A percentile compares a stretch with the other conserved stretches of the same genome.
These are phyloP conservation scores for Elongisporangium undulatum DNA, from an alignment of 352 stramenopile species.

Conservation along the genomic window DNA sequence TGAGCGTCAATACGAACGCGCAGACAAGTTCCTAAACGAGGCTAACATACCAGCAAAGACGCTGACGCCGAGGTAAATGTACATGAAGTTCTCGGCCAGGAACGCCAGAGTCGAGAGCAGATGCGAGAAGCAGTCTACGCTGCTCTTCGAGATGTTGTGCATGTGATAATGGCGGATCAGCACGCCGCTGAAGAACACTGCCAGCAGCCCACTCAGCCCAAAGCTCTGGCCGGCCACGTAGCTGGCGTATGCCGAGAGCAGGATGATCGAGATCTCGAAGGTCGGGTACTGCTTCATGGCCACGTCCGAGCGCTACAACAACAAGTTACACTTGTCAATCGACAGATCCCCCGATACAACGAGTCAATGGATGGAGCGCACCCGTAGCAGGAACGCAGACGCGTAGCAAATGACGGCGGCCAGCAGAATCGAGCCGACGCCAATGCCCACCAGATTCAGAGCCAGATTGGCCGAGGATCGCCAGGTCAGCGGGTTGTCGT, in stretches of 20 bases:
- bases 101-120: slow-evolving; percentile 37
- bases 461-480: slow-evolving; percentile 23
- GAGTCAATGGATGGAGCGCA: background rate
- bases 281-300: slow-evolving; percentile 44
- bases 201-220: slow-evolving; percentile 69
- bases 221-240: slow-evolving; percentile 32
- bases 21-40: too few relatives aligned
- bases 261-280: slow-evolving; percentile 68
- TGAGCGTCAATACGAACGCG: too few relatives aligned
- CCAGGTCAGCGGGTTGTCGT: background rate
- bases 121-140: slow-evolving; percentile 29
- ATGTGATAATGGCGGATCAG: slow-evolving; percentile 52
- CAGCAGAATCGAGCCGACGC: slow-evolving; percentile 40
- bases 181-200: slow-evolving; percentile 77
- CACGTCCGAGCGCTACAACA: slow-evolving; percentile 30
- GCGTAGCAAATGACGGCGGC: slow-evolving; percentile 48
- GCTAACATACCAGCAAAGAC: slow-evolving; percentile 24
- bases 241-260: slow-evolving; percentile 36
- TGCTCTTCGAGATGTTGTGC: slow-evolving; percentile 37
- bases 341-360: too few relatives aligned
- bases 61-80: slow-evolving; percentile 43
- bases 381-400: slow-evolving; percentile 45
- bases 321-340: too few relatives aligned
- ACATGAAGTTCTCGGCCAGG: slow-evolving; percentile 47
- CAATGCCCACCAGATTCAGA: slow-evolving; percentile 41